Percentiles rank a stretch among this genome's conserved stretches.
These are phyloP conservation scores for Jacaranda copaia DNA, from an alignment of 257 asterid species.

Conservation along the genomic window DNA sequence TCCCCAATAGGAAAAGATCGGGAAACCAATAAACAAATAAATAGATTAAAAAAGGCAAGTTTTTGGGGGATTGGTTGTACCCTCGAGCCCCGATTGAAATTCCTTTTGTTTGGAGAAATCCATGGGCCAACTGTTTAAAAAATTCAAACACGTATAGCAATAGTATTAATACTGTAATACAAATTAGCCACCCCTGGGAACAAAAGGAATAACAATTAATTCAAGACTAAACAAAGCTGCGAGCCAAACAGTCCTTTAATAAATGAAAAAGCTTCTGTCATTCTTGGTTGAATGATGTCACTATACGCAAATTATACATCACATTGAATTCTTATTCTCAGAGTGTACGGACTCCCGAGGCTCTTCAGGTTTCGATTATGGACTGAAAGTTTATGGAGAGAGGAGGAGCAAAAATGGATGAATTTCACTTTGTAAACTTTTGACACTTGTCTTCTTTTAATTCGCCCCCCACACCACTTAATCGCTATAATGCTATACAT, in stretches of 20 bases:
- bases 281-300: too few relatives aligned
- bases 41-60: background rate
- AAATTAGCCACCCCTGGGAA: constrained; percentile 33
- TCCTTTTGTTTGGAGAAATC: constrained; percentile 7
- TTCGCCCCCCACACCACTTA: constrained; percentile 24
- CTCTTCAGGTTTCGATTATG: too few relatives aligned
- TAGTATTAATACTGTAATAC: constrained; percentile 25
- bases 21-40: background rate
- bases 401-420: background rate
- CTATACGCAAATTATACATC: too few relatives aligned
- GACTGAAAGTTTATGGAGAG: constrained; percentile 41
- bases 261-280: too few relatives aligned
- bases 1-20: constrained; percentile 4
- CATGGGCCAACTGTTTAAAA: background rate
- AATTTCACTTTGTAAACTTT: constrained; percentile 29
- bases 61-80: constrained; percentile 1
- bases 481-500: constrained; percentile 4
- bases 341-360: too few relatives aligned
- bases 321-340: too few relatives aligned
- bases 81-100: constrained; percentile 53
- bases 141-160: background rate
- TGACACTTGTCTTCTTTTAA: constrained; percentile 39
- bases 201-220: constrained; percentile 46
- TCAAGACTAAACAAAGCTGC: too few relatives aligned
- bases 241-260: too few relatives aligned